phyloP scores from a whole-genome alignment of 164 flowering plant genomes.

The Aristolochia californica region DNA sequence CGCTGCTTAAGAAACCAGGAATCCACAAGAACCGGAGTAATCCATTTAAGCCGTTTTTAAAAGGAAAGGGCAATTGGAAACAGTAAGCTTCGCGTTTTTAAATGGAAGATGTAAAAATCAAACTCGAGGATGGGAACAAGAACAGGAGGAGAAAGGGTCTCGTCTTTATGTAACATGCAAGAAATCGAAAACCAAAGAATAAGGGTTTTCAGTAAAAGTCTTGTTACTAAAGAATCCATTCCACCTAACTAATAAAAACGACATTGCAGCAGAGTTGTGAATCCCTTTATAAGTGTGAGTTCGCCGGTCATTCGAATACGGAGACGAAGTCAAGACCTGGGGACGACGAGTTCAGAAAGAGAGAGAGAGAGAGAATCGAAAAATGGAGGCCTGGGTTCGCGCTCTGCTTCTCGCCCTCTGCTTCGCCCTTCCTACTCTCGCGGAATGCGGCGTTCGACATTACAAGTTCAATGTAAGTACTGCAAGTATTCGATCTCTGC shows the following conservation, averaged over 20 bases:
- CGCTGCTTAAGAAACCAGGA: too few species aligned
- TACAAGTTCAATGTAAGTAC: slow-evolving; percentile 55
- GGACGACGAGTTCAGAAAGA: too few species aligned
- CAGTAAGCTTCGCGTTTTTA: too few species aligned
- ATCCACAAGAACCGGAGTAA: too few species aligned
- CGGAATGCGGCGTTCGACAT: slow-evolving; percentile 38
- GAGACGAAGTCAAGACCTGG: too few species aligned
- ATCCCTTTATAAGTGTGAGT: slow-evolving; percentile 11
- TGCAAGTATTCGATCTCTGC: too few species aligned
- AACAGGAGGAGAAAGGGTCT: background rate
- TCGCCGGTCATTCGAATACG: background rate
- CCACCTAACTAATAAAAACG: slow-evolving; percentile 46
- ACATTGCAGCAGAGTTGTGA: slow-evolving; percentile 28
- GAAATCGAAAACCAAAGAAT: slow-evolving; percentile 18
- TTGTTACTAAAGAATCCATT: slow-evolving; percentile 12
- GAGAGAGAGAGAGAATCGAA: background rate
- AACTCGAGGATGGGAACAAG: background rate
- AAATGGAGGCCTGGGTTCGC: slow-evolving; percentile 20
- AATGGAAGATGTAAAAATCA: too few species aligned
- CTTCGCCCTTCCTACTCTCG: slow-evolving; percentile 19
- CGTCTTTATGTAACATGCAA: slow-evolving; percentile 42
- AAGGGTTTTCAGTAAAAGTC: slow-evolving; percentile 2
- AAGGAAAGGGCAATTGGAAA: too few species aligned
- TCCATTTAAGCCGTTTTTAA: too few species aligned
- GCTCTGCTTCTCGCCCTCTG: slow-evolving; percentile 20